Evolutionary conservation across 768 basidiomycete species (phyloP).

Genomic region (Boletus reticulatus): DNA sequence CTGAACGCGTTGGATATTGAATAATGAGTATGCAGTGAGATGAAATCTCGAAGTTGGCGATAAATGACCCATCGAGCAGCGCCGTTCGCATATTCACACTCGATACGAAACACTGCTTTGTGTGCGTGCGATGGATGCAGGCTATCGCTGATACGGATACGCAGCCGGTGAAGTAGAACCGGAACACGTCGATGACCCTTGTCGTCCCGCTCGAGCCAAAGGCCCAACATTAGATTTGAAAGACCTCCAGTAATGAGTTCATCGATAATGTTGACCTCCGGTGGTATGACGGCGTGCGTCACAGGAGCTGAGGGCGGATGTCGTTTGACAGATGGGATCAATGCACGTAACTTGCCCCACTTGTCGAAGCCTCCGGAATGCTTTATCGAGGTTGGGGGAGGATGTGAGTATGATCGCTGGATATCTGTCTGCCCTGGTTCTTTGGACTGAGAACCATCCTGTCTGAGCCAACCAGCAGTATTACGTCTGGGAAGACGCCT

Average conservation of each 20-base stretch:
- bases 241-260: constrained; percentile 81
- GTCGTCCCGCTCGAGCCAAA: constrained; percentile 89
- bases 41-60: constrained; percentile 88
- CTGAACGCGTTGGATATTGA: constrained; percentile 79
- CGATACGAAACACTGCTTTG: constrained; percentile 85
- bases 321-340: constrained; percentile 55
- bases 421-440: constrained; percentile 5
- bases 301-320: constrained; percentile 35
- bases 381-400: constrained; percentile 22
- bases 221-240: constrained; percentile 70
- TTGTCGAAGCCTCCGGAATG: constrained; percentile 34
- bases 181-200: constrained; percentile 80
- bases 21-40: constrained; percentile 89
- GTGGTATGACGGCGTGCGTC: constrained; percentile 46
- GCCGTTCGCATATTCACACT: constrained; percentile 96
- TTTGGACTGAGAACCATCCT: constrained; percentile 2
- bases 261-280: constrained; percentile 72
- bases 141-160: constrained; percentile 84
- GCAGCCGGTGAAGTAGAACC: constrained; percentile 71
- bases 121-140: constrained; percentile 73
- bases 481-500: constrained; percentile 15
- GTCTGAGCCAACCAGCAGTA: constrained; percentile 1
- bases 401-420: constrained; percentile 27
- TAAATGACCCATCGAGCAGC: constrained; percentile 93
- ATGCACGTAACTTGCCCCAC: constrained; percentile 66